Percentiles rank a stretch among this genome's conserved stretches.
phyloP scores from a whole-genome alignment of 208 protist species.

The Leishmania arabica region DNA sequence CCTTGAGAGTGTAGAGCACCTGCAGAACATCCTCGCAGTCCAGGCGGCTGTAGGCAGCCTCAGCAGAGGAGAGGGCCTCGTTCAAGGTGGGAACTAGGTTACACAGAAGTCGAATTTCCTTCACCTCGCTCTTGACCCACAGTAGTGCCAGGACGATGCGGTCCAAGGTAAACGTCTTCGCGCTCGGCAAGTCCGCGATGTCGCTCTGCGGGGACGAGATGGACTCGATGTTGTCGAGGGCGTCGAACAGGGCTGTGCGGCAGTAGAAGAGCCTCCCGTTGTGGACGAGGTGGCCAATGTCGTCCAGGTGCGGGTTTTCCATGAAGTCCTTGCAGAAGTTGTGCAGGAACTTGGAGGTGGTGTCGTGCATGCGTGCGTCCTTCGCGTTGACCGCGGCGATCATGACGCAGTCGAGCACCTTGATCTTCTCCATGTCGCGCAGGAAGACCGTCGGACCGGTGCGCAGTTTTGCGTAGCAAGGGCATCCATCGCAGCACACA shows the following conservation, averaged over 20 bases:
- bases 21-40: conserved; percentile 44
- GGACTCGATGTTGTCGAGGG: conserved; percentile 41
- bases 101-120: conserved; percentile 46
- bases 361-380: conserved; percentile 42
- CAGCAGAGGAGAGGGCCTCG: conserved; percentile 39
- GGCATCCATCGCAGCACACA: conserved; percentile 75
- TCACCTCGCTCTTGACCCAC: conserved; percentile 63
- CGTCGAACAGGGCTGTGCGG: conserved; percentile 63
- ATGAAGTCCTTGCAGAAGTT: conserved; percentile 55
- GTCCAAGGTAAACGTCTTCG: conserved; percentile 40
- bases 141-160: conserved; percentile 49
- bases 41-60: conserved; percentile 42
- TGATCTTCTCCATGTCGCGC: conserved; percentile 73
- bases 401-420: conserved; percentile 78
- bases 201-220: conserved; percentile 31
- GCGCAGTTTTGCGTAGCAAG: conserved; percentile 60
- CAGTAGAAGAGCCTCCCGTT: conserved; percentile 74
- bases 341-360: conserved; percentile 48
- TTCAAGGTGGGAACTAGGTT: conserved; percentile 52
- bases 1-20: conserved; percentile 52
- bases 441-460: conserved; percentile 67
- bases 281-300: conserved; percentile 58
- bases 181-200: conserved; percentile 22
- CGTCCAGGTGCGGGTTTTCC: conserved; percentile 54
- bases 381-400: conserved; percentile 70